Base-by-base conservation (phyloP, 2,329 filamentous ascomycete species). In the Fusarium pseudograminearum region DNA sequence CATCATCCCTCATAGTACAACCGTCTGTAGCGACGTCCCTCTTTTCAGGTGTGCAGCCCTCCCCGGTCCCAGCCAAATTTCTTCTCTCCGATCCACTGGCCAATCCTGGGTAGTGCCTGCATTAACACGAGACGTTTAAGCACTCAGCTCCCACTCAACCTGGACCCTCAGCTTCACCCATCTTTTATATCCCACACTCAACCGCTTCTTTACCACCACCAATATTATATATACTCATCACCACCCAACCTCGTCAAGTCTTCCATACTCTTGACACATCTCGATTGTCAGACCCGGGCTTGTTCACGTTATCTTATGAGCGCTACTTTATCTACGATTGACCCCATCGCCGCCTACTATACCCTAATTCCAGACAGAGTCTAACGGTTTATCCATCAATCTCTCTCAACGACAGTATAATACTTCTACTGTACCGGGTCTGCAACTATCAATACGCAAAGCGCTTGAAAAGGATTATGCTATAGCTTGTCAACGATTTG, bases 51-150 rank as follows among this genome's bases (percentile, higher is more conserved):
- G 45, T 38, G 50, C 41, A 55, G 30, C 44, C 20, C 44, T 59
- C 66, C 63, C 67, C 55, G 53, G 57, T 50, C 57, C 51, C 55
- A 69, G 57, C 53, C 64, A 67, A 66, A 67, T 58, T 61, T 58
- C 53, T 63, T 56, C 55, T 66, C 56, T 44, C 48, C 54, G 70
- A 68, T 70, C 69, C 70, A 72, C 66, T 57, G 59, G 58, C 34
- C 64, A 52, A 68, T 71, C 48, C 42, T 65, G 56, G 62, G 61
- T 57, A 58, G 50, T 33, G 48, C 61, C 57, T 65, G 46, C 69
- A 64, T 70, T 58, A 56, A 71, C 52, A 62, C 62, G 52, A 66
- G 68, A 69, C 57, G 67, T 60, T 65, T 66, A 65, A 68, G 50
- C 60, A 59, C 59, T 57, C 64, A 58, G 56, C 58, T 68, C 56